A percentile compares a stretch with the other conserved stretches of the same genome.
These are phyloP conservation scores for Acer saccharum DNA, from an alignment of 345 rosid species.

Conservation along the genomic window DNA sequence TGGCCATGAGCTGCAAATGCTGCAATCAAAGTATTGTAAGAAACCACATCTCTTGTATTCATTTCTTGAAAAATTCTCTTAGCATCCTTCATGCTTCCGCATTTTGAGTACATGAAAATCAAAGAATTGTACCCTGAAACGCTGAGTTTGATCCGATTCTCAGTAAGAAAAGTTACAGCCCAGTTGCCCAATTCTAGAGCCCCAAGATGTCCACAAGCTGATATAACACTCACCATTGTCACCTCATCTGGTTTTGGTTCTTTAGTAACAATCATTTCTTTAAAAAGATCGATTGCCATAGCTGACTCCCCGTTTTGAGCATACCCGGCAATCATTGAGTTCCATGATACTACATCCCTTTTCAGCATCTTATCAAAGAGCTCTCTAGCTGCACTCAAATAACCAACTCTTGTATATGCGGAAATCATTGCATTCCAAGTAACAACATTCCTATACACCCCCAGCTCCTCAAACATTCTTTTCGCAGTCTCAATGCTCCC, in stretches of 20 bases:
- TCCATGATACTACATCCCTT: slow-evolving; percentile 52
- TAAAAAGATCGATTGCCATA: slow-evolving; percentile 36
- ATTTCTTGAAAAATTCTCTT: slow-evolving; percentile 34
- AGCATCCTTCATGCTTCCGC: slow-evolving; percentile 38
- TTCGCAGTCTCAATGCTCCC: slow-evolving; percentile 41
- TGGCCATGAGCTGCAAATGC: slow-evolving; percentile 49
- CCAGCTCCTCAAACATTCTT: slow-evolving; percentile 42
- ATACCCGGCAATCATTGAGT: slow-evolving; percentile 54
- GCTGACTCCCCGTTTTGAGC: slow-evolving; percentile 55
- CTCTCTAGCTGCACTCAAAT: slow-evolving; percentile 36
- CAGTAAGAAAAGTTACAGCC: slow-evolving; percentile 26
- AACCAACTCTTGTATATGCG: slow-evolving; percentile 38
- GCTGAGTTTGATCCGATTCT: slow-evolving; percentile 37
- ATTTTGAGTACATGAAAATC: slow-evolving; percentile 46
- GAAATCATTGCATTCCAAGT: slow-evolving; percentile 55
- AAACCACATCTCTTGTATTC: slow-evolving; percentile 35
- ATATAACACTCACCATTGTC: slow-evolving; percentile 40
- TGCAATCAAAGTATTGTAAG: slow-evolving; percentile 42
- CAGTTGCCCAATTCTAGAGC: slow-evolving; percentile 41
- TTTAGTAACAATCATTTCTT: slow-evolving; percentile 30
- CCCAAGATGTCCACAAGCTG: slow-evolving; percentile 53
- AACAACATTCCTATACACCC: slow-evolving; percentile 30
- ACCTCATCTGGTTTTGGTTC: slow-evolving; percentile 41
- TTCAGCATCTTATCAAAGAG: slow-evolving; percentile 48
- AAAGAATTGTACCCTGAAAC: slow-evolving; percentile 43